These are phyloP conservation scores for Erysimum cheiri DNA, from an alignment of 441 rosid species.

Conservation along the genomic window DNA sequence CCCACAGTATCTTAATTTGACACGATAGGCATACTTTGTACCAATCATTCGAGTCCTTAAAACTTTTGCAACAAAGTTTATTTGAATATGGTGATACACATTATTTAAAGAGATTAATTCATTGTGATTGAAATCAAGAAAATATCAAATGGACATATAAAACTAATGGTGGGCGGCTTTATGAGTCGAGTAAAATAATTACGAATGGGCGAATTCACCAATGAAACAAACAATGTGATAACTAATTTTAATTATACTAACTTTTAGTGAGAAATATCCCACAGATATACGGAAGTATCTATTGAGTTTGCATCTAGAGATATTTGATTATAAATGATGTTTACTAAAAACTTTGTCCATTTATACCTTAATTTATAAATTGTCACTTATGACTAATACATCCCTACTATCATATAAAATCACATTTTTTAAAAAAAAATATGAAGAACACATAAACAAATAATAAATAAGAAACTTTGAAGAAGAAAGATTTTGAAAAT, in stretches of 20 bases:
- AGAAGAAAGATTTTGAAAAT: no score
- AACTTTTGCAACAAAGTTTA: slow-evolving; percentile 13
- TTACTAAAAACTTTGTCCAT: no score
- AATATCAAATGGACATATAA: not conserved
- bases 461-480: no score
- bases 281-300: not conserved
- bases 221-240: not conserved
- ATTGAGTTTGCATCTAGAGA: not conserved
- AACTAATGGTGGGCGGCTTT: slow-evolving; percentile 33
- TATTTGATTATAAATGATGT: no score
- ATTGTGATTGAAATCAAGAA: slow-evolving; percentile 15
- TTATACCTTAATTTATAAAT: no score
- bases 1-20: not conserved
- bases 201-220: slow-evolving; percentile 20
- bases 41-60: slow-evolving; percentile 24
- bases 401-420: no score
- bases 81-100: slow-evolving; percentile 10
- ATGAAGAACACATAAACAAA: no score
- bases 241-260: not conserved
- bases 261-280: slow-evolving; percentile 8
- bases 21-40: slow-evolving; percentile 31
- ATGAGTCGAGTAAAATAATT: slow-evolving; percentile 19
- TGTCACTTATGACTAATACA: no score
- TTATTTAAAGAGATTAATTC: not conserved
- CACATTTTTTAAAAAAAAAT: no score